A percentile compares a stretch with the other conserved stretches of the same genome.
Evolutionary conservation across 1,139 yeast species (phyloP).

Genomic region (Sugiyamaella grinbergsii): DNA sequence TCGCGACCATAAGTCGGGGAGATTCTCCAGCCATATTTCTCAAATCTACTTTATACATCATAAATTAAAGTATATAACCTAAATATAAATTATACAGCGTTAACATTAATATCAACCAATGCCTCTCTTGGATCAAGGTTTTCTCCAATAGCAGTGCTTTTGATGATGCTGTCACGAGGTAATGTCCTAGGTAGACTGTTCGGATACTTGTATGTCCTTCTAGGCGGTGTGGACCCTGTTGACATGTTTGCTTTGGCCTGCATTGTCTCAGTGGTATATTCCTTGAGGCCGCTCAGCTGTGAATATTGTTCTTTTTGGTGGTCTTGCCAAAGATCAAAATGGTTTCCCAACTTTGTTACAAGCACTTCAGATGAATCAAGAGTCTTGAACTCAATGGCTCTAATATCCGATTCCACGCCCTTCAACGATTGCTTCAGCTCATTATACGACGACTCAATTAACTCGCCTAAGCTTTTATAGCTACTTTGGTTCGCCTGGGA

Average conservation of each 20-base stretch:
- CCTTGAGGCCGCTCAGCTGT: not conserved
- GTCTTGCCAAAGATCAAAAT: conserved; percentile 1
- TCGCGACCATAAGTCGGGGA: too few relatives aligned
- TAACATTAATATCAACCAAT: conserved; percentile 6
- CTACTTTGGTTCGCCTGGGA: not conserved
- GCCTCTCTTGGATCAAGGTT: conserved; percentile 9
- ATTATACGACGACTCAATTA: not conserved
- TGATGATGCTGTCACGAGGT: not conserved
- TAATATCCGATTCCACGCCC: not conserved
- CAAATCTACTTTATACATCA: too few relatives aligned
- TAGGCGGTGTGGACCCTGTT: conserved; percentile 6
- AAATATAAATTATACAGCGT: conserved; percentile 6
- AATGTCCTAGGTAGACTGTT: conserved; percentile 4
- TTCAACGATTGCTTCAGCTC: conserved; percentile 2
- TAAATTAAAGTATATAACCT: not conserved
- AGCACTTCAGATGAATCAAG: conserved; percentile 11
- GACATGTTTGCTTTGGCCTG: not conserved
- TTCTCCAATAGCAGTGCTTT: conserved; percentile 1
- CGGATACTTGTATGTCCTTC: conserved; percentile 6
- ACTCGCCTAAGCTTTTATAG: conserved; percentile 1
- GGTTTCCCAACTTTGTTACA: conserved; percentile 1
- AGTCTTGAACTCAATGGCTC: conserved; percentile 3
- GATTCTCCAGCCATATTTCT: too few relatives aligned
- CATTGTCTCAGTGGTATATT: not conserved
- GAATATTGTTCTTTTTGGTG: conserved; percentile 1